Base-by-base conservation (phyloP, 805 yeast genomes). In the Candida maesae region DNA sequence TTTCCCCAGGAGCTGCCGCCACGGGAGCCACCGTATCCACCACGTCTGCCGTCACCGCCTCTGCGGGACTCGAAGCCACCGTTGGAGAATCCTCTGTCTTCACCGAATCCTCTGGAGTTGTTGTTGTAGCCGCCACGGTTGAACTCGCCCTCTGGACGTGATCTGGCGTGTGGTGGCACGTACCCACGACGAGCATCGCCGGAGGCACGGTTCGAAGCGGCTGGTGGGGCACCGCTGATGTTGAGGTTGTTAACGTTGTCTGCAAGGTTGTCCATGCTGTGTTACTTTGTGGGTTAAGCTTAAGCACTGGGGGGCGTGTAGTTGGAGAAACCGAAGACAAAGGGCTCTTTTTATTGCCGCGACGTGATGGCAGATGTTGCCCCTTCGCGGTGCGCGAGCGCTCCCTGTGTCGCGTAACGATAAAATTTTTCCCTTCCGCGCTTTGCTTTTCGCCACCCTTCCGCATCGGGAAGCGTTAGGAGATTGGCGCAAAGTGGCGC, bases 221-320 rank as follows among this genome's bases (percentile, higher is more conserved):
- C 31, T 14, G 19, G 35, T 16, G 40, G 30, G 29, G 20, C 60
- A 41, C 61, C 71, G 55, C 65, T 62, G 48, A 78, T 71, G 57
- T 70, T 73, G 54, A 79, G 70, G 58, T 77, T 71, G 64, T 72
- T 71, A 73, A 79, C 67, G 58, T 74, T 71, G 61, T 73, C 69
- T 53, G 77, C 67, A 60, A 79, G 53, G 60, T 78, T 80, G 57
- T 82, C 65, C 84, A 60, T 74, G 50, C 25, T 48, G 30, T 30
- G 12, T 20, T 17, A 8, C 8, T 36, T n/a, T 25, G 28, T 7
- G 24, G 24, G 10, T 21, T n/a, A 21, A 21, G 24, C 10, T 6
- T 25, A 5, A 25, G 6, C n/a, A 25, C 6, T n/a, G 12, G 12
- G 28, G 8, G 28, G 12, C 5, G 28, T 25, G 28, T 25, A 25